A percentile compares a stretch with the other conserved stretches of the same genome.
phyloP scores from a whole-genome alignment of 228 moss, liverwort and hornwort species.

The Sphagnum fallax region DNA sequence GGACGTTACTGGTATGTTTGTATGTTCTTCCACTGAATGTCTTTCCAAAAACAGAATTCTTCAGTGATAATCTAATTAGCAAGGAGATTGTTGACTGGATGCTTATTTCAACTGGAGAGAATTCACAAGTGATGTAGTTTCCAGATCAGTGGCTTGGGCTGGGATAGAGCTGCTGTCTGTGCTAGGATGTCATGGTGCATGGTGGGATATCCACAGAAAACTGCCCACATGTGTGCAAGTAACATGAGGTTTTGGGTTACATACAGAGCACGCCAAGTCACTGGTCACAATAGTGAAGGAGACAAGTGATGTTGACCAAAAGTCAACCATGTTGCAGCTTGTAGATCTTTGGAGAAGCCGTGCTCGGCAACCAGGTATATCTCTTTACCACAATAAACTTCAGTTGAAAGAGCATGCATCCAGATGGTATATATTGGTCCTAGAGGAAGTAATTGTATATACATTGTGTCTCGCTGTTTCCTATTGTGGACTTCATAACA shows the following conservation, averaged over 20 bases:
- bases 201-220: not conserved
- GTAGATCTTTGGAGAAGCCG: conserved; percentile 81
- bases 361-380: conserved; percentile 70
- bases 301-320: conserved; percentile 51
- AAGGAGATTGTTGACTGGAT: not conserved
- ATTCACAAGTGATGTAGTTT: not conserved
- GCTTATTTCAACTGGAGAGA: not conserved
- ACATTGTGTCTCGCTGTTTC: no score
- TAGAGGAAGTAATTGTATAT: no score
- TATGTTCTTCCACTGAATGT: not conserved
- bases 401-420: not conserved
- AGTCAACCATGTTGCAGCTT: conserved; percentile 84
- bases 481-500: no score
- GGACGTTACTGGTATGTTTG: conserved; percentile 75
- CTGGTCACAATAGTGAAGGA: conserved; percentile 67
- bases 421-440: no score
- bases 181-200: not conserved
- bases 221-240: no score
- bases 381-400: not conserved
- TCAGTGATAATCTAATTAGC: not conserved
- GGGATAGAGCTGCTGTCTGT: not conserved
- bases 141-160: no score
- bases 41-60: not conserved
- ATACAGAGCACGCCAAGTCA: conserved; percentile 85
- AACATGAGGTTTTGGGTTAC: not conserved